Base-by-base conservation (phyloP, 2,329 filamentous ascomycete genomes). In the Hypoxylon sp. region DNA sequence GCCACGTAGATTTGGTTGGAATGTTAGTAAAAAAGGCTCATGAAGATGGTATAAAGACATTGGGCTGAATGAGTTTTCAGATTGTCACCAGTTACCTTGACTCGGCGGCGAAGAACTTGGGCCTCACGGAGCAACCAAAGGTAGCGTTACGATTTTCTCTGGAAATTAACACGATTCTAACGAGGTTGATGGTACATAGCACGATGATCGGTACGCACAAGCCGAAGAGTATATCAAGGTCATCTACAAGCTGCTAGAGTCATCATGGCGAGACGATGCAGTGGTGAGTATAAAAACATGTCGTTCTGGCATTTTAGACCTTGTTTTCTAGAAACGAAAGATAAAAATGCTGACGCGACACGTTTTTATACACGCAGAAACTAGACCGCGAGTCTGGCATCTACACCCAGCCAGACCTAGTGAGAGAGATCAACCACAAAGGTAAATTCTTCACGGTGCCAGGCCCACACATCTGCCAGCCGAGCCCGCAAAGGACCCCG, bases 51-150 rank as follows among this genome's bases (percentile, higher is more conserved):
- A 3, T 19, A 50, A 26, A n/a, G 29, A 54, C 10, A 3, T 24
- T 48, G 24, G 62, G 64, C 62, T 68, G 33, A 65, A 60, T 17
- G 33, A 39, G 17, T n/a, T 44, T n/a, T n/a, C 77, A 87, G 81
- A 88, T 93, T 58, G 91, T 93, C 0, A 92, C 91, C 0, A 88
- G 89, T 55, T 93, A 92, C 74, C 83, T 92, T 0, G 90, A 92
- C 75, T 91, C 87, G 0, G 91, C 91, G 0, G 90, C 91, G 0
- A 84, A 85, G 10, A 92, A 92, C 74, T 80, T 92, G 52, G 88
- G 89, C 1, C 84, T 85, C 37, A 80, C 83, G 10, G 82, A 88
- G 19, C 90, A 92, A 72, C 82, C 83, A 75, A 67, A 75, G 60
- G 77, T 78, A 70, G 63, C 69, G 14, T 51, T 73, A 78, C 56